These are phyloP conservation scores for Aureobasidium vineae DNA, from an alignment of 2,329 filamentous ascomycete species.

Conservation along the genomic window DNA sequence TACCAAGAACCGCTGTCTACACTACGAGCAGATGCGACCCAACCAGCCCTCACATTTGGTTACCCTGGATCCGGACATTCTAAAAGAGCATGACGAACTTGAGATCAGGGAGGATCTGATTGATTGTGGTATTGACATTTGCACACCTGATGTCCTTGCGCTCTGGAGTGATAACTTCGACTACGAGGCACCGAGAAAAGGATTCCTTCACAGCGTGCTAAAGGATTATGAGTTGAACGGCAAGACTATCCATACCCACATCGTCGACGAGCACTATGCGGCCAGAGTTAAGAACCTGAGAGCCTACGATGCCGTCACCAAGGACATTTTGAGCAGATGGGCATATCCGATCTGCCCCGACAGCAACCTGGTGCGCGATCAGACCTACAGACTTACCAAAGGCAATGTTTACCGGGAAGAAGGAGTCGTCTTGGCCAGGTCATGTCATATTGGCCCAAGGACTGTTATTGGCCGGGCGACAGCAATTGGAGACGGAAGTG, in stretches of 20 bases:
- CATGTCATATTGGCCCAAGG: conserved; percentile 65
- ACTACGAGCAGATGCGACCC: conserved; percentile 88
- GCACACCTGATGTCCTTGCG: conserved; percentile 90
- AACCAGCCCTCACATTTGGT: conserved; percentile 64
- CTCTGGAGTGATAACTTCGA: conserved; percentile 98
- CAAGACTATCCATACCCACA: conserved; percentile 91
- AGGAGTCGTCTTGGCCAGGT: conserved; percentile 69
- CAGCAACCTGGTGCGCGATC: conserved; percentile 74
- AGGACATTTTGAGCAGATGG: conserved; percentile 83
- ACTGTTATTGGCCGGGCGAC: conserved; percentile 76
- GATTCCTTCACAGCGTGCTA: conserved; percentile 87
- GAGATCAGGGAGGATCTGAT: conserved; percentile 85
- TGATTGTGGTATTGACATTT: conserved; percentile 95
- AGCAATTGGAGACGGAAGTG: conserved; percentile 68
- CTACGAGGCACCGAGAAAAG: conserved; percentile 83
- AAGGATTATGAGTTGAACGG: conserved; percentile 98
- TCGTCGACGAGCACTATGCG: conserved; percentile 78
- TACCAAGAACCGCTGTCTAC: conserved; percentile 74
- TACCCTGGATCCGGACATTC: conserved; percentile 73
- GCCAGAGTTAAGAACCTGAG: conserved; percentile 82
- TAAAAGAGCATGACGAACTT: conserved; percentile 70
- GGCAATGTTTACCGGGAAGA: conserved; percentile 75
- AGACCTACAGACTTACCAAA: conserved; percentile 70
- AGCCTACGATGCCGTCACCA: conserved; percentile 84
- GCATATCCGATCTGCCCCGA: conserved; percentile 87